These are phyloP conservation scores for Skeletonema marinoi DNA, from an alignment of 108 stramenopile genomes.

Conservation along the genomic window DNA sequence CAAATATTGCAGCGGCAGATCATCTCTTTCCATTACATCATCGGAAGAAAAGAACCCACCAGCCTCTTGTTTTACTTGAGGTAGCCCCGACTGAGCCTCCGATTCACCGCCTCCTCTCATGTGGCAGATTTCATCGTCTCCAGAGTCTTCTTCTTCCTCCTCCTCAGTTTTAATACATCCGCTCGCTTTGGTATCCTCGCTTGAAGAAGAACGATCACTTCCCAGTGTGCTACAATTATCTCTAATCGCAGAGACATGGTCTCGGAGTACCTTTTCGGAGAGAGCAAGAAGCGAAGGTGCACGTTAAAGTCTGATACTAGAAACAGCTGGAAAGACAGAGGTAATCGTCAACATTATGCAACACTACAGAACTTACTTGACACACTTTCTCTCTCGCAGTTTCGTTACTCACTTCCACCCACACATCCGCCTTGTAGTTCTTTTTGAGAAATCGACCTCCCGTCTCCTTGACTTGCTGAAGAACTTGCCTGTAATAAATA, in stretches of 20 bases:
- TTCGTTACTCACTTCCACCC: background rate
- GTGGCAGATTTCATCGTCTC: background rate
- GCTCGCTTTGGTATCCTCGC: background rate
- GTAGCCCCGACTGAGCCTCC: background rate
- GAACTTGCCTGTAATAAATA: background rate
- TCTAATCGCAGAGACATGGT: background rate
- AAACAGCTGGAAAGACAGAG: no score
- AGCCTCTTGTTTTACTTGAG: background rate
- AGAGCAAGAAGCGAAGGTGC: background rate
- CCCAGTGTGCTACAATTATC: background rate
- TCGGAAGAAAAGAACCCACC: background rate
- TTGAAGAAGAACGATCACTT: slow-evolving; percentile 1
- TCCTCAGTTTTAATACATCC: background rate
- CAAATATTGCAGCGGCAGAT: background rate
- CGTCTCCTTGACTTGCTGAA: background rate
- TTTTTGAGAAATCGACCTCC: background rate
- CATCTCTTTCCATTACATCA: background rate
- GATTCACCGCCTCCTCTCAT: background rate
- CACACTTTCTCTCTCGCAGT: slow-evolving; percentile 3
- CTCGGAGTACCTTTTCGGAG: background rate
- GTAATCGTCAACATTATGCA: no score
- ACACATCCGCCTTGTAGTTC: background rate
- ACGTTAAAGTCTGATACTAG: no score
- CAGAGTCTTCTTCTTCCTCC: background rate
- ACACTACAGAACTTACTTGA: background rate